Evolutionary conservation across 768 basidiomycete species (phyloP).

Genomic region (Leccinellum rugosiceps): DNA sequence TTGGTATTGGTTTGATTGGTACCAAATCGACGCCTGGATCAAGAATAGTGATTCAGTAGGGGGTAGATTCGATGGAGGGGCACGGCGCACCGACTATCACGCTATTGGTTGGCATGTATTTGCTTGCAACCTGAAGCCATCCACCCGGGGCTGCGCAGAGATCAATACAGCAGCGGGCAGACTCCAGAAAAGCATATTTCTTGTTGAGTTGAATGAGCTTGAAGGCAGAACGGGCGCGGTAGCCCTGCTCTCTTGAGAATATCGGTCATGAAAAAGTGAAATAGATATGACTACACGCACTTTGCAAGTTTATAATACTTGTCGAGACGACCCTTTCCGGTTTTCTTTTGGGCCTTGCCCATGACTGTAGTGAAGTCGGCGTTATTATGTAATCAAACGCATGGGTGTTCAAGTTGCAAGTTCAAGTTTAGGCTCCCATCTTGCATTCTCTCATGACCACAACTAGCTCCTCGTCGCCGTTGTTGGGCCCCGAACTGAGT

Average conservation of each 20-base stretch:
- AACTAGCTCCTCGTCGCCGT: slow-evolving; percentile 2
- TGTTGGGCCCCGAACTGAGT: slow-evolving; percentile 18
- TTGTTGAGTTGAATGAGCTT: slow-evolving; percentile 99
- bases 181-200: slow-evolving; percentile 90
- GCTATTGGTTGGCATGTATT: slow-evolving; percentile 93
- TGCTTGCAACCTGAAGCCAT: slow-evolving; percentile 98
- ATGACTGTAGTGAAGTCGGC: slow-evolving; percentile 32
- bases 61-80: slow-evolving; percentile 5
- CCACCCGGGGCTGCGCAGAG: slow-evolving; percentile 98
- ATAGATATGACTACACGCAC: slow-evolving; percentile 35
- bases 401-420: background rate
- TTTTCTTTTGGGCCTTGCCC: slow-evolving; percentile 90
- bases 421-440: background rate
- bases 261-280: slow-evolving; percentile 2
- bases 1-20: slow-evolving; percentile 92
- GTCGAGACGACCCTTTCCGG: slow-evolving; percentile 92
- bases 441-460: background rate
- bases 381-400: background rate
- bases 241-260: slow-evolving; percentile 86
- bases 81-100: slow-evolving; percentile 74
- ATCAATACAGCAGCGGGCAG: slow-evolving; percentile 92
- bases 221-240: slow-evolving; percentile 98
- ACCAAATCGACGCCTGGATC: slow-evolving; percentile 87
- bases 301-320: slow-evolving; percentile 97
- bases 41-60: slow-evolving; percentile 9